Evolutionary conservation across 2,329 filamentous ascomycete genomes (phyloP), one percentile per base, ranked within the genome.

Genomic region (Sporothrix dimorphospora): DNA sequence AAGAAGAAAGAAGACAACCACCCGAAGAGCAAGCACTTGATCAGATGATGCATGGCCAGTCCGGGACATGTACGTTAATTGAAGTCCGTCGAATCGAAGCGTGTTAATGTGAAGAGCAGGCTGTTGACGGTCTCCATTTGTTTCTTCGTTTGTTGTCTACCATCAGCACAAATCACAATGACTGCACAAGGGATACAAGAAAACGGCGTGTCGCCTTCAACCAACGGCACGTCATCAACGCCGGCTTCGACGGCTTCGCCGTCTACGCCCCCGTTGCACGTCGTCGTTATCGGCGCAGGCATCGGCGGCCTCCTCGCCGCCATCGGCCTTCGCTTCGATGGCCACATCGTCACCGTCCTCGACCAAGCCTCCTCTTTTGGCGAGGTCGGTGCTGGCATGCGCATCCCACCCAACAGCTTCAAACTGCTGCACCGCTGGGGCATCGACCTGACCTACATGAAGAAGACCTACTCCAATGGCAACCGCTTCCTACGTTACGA

Each of bases 381-480:
- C 21, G 72, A 76, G 42, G 74, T 75, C 19, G 67, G 72, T 14
- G 69, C 49, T 4, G 47, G 61, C 30, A 69, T 70, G 53, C 67
- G 79, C 8, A 75, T 81, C 11, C 78, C 80, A 2, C 78, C 80
- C 40, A 81, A 81, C 71, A 78, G 78, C 2, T 76, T 73, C 16
- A 76, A 74, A 8, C 76, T 81, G 4, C 74, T 80, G 24, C 74
- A 77, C 51, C 75, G 75, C 49, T 79, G 78, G 79, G 79, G 79
- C 2, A 30, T 59, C 49, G 55, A 66, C 45, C 27, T 63, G 4
- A 63, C 55, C 7, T 45, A 51, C 53, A 63, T 69, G 66, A 47
- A 66, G 16, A 69, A 69, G 57, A 68, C 67, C 30, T 53, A 67
- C 57, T 63, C 67, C 11, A 69, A 69, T 40, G 67, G 66, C 67